phyloP scores from a whole-genome alignment of 345 rosid genomes.

The Pugionium dolabratum region DNA sequence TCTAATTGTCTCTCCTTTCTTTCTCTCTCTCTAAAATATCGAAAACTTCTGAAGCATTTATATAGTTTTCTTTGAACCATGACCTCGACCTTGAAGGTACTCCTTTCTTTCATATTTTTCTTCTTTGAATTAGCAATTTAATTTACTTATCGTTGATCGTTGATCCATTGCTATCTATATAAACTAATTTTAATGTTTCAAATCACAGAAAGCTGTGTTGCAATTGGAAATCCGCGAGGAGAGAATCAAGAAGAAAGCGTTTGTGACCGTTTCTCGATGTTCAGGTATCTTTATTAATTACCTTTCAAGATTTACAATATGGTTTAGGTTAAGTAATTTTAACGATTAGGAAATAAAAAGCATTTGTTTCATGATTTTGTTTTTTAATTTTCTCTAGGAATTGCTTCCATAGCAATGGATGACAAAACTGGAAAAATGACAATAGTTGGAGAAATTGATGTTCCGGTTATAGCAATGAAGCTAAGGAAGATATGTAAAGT shows the following conservation, averaged over 20 bases:
- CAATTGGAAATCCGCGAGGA: slow-evolving; percentile 48
- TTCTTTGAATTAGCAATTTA: background rate
- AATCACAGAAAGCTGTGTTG: slow-evolving; percentile 58
- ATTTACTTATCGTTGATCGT: background rate
- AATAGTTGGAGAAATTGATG: slow-evolving; percentile 53
- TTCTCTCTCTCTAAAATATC: background rate
- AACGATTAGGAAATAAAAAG: too few relatives aligned
- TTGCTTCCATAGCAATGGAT: slow-evolving; percentile 54
- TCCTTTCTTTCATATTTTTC: background rate
- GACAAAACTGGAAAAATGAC: slow-evolving; percentile 64
- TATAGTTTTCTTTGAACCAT: slow-evolving; percentile 11
- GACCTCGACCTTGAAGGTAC: slow-evolving; percentile 9
- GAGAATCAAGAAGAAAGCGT: slow-evolving; percentile 52
- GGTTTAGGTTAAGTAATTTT: background rate
- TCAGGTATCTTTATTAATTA: slow-evolving; percentile 41
- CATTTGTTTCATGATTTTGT: too few relatives aligned
- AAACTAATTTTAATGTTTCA: background rate
- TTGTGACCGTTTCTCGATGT: slow-evolving; percentile 48
- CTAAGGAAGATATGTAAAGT: slow-evolving; percentile 56
- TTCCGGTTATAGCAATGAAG: slow-evolving; percentile 45
- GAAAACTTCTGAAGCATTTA: slow-evolving; percentile 17
- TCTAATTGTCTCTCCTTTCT: background rate
- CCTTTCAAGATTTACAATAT: background rate
- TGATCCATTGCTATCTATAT: background rate
- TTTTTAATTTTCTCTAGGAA: slow-evolving; percentile 25